A percentile compares a stretch with the other conserved stretches of the same genome.
Evolutionary conservation across 352 stramenopile genomes (phyloP).

Genomic region (Phytophthora hybrid): DNA sequence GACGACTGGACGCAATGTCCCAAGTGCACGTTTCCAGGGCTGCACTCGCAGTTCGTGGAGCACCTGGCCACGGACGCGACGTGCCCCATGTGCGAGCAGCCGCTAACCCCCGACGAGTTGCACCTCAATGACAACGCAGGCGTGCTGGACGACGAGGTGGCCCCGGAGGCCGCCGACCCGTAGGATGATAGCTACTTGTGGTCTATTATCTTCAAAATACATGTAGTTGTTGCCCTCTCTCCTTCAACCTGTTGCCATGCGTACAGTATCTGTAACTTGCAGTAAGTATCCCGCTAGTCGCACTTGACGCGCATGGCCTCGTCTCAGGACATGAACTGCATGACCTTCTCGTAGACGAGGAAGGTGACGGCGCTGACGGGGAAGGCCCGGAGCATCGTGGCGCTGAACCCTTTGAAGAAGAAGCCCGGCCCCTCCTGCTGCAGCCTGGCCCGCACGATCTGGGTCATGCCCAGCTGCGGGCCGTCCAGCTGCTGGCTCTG

Average conservation of each 20-base stretch:
- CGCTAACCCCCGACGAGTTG: conserved; percentile 44
- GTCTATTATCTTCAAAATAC: conserved; percentile 29
- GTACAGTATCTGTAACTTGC: too few relatives aligned
- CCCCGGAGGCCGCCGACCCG: conserved; percentile 26
- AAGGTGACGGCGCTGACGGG: conserved; percentile 86
- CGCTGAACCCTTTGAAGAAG: conserved; percentile 80
- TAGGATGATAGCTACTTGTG: conserved; percentile 12
- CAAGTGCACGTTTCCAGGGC: conserved; percentile 87
- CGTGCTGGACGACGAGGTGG: conserved; percentile 45
- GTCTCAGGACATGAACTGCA: conserved; percentile 70
- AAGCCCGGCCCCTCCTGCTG: conserved; percentile 62
- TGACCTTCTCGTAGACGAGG: conserved; percentile 82
- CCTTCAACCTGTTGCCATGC: background rate
- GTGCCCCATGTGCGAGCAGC: conserved; percentile 84
- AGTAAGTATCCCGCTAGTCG: background rate
- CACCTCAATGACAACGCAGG: conserved; percentile 55
- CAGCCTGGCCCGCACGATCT: conserved; percentile 57
- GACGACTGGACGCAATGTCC: conserved; percentile 94
- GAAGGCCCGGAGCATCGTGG: conserved; percentile 80
- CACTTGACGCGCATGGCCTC: background rate
- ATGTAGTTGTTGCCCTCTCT: conserved; percentile 4
- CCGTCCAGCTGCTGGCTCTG: conserved; percentile 67
- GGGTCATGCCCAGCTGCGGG: conserved; percentile 41
- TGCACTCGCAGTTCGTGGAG: conserved; percentile 88
- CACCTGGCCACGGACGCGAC: conserved; percentile 79